Percentiles rank a stretch among this genome's conserved stretches.
Conservation (phyloP, 345 rosid species). For the Aurinia saxatilis region DNA sequence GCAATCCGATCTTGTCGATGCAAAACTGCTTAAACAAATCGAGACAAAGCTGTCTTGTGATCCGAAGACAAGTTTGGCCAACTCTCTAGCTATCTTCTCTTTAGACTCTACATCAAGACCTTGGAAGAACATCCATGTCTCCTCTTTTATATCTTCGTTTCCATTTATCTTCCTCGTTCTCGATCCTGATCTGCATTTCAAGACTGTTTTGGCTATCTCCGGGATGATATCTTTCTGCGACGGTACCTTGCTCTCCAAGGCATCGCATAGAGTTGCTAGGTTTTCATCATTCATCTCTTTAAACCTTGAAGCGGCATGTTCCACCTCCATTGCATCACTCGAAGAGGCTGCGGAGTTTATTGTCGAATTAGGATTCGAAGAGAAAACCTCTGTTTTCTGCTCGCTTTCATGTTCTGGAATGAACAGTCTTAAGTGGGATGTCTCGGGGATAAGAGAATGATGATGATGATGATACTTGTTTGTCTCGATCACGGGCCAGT, state of each 20-base stretch:
- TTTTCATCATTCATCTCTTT: constrained; percentile 52
- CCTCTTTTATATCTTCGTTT: constrained; percentile 37
- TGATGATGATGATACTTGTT: constrained; percentile 25
- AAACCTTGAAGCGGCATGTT: constrained; percentile 36
- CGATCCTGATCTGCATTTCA: constrained; percentile 68
- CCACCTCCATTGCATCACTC: constrained; percentile 60
- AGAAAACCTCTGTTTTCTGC: constrained; percentile 18
- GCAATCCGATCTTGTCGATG: constrained; percentile 51
- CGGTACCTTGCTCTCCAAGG: constrained; percentile 67
- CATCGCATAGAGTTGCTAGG: constrained; percentile 42
- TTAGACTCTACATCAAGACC: constrained; percentile 65
- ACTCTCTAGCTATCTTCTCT: constrained; percentile 63
- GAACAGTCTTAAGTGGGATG: constrained; percentile 36
- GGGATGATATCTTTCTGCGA: constrained; percentile 55
- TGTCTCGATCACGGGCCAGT: constrained; percentile 46
- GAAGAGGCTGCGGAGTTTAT: constrained; percentile 60
- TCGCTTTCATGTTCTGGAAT: constrained; percentile 36
- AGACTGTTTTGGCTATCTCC: constrained; percentile 48
- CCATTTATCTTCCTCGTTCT: constrained; percentile 34
- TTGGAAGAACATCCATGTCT: constrained; percentile 75
- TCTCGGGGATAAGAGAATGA: constrained; percentile 29
- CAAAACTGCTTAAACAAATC: constrained; percentile 51
- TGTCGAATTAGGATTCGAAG: constrained; percentile 42
- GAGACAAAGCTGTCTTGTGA: constrained; percentile 39
- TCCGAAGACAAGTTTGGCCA: constrained; percentile 61